Conservation (phyloP, 768 basidiomycete species). For the Boletus bicolor region DNA sequence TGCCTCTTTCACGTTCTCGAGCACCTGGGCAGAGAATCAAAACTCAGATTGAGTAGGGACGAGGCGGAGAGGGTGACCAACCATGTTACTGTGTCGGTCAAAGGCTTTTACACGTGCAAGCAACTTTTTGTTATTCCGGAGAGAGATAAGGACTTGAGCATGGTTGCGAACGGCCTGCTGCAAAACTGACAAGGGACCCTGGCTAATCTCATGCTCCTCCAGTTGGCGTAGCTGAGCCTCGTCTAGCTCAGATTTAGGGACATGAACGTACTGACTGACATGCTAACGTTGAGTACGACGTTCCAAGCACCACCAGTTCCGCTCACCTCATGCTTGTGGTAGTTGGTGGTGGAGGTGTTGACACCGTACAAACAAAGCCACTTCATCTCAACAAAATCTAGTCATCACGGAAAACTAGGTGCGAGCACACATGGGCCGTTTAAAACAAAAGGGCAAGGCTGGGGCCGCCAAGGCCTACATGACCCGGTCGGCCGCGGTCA, state of each 20-base stretch:
- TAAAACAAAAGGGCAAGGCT: conserved; percentile 82
- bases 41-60: conserved; percentile 5
- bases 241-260: conserved; percentile 95
- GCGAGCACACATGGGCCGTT: conserved; percentile 61
- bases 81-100: conserved; percentile 99
- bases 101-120: conserved; percentile 96
- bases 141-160: conserved; percentile 93
- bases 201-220: conserved; percentile 98
- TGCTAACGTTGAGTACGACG: conserved; percentile 4
- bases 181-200: conserved; percentile 93
- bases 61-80: conserved; percentile 34
- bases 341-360: conserved; percentile 26
- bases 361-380: conserved; percentile 29
- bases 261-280: conserved; percentile 90
- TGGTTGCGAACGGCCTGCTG: conserved; percentile 98
- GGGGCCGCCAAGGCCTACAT: conserved; percentile 90
- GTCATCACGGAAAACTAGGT: not conserved
- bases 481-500: conserved; percentile 87
- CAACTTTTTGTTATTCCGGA: conserved; percentile 98
- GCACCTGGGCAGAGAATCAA: conserved; percentile 51
- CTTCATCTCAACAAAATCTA: not conserved
- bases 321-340: conserved; percentile 34
- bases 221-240: conserved; percentile 94
- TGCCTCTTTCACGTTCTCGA: conserved; percentile 98
- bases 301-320: not conserved